Conservation (phyloP, 257 asterid species). For the Ballota nigra region DNA sequence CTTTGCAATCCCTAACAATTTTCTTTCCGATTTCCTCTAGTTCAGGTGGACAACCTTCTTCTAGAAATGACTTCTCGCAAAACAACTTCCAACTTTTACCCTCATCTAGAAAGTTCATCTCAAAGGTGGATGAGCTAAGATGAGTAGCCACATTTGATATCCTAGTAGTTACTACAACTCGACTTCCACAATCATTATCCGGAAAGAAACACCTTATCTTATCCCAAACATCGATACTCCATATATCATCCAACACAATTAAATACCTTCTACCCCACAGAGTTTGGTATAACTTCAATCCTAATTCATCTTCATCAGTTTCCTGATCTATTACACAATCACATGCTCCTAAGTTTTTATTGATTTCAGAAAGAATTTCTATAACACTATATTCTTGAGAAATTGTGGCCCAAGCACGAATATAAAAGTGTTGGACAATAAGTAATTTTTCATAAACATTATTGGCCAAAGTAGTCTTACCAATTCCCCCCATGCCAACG, state of each 20-base stretch:
- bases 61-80: neutral
- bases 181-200: neutral
- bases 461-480: constrained; percentile 9
- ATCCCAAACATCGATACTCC: constrained; percentile 4
- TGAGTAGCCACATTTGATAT: neutral
- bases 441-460: neutral
- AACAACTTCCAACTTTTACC: constrained; percentile 7
- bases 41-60: neutral
- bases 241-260: constrained; percentile 7
- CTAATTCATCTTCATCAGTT: neutral
- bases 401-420: neutral
- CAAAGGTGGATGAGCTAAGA: neutral
- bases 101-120: neutral
- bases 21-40: neutral
- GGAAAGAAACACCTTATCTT: neutral
- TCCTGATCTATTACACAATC: neutral
- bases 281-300: neutral
- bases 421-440: neutral
- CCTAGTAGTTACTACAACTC: constrained; percentile 14
- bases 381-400: neutral
- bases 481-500: constrained; percentile 14
- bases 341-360: neutral
- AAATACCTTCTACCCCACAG: neutral
- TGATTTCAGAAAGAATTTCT: neutral
- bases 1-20: neutral